Conservation (phyloP, 2,329 filamentous ascomycete genomes). For the Colletotrichum shisoi region DNA sequence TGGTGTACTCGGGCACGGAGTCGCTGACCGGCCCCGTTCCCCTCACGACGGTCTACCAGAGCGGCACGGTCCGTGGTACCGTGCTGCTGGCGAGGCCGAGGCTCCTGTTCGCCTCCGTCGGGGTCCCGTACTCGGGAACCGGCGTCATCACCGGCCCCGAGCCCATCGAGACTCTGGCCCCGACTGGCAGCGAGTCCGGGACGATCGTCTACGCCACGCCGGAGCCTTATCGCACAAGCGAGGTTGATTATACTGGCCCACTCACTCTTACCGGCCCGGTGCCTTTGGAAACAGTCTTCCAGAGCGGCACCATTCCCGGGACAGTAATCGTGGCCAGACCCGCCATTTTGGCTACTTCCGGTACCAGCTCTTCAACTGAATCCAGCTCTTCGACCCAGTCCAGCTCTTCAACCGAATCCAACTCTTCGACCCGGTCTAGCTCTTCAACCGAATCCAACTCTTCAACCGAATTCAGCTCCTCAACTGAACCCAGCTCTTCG, state of each 20-base stretch:
- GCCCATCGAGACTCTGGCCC: background rate
- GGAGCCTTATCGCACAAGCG: constrained; percentile 24
- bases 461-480: background rate
- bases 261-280: background rate
- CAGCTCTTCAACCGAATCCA: background rate
- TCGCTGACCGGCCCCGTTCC: background rate
- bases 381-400: background rate
- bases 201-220: constrained; percentile 29
- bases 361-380: background rate
- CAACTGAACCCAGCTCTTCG: background rate
- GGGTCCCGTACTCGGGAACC: constrained; percentile 1
- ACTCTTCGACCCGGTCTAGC: background rate
- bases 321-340: constrained; percentile 23
- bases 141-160: constrained; percentile 18
- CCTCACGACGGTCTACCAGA: constrained; percentile 19
- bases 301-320: constrained; percentile 19
- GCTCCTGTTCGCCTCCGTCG: constrained; percentile 10
- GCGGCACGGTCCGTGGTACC: constrained; percentile 24
- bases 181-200: constrained; percentile 14
- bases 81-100: constrained; percentile 15
- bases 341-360: constrained; percentile 22
- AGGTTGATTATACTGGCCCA: constrained; percentile 14
- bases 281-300: constrained; percentile 5
- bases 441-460: too few relatives aligned
- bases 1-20: background rate